Conservation (phyloP, 352 stramenopile genomes). For the Phytophthora meadii region DNA sequence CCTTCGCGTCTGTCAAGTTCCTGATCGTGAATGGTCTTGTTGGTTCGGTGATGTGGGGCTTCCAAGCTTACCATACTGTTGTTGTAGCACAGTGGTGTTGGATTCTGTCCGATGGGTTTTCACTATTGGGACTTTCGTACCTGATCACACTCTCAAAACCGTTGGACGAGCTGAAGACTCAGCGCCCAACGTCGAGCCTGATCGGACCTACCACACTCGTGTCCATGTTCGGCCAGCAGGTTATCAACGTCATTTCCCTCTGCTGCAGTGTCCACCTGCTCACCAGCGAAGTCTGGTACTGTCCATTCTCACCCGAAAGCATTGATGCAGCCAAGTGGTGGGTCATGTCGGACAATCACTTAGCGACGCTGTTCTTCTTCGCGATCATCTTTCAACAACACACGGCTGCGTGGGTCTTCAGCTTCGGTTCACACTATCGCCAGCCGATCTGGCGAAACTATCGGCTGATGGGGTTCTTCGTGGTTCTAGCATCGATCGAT, state of each 20-base stretch:
- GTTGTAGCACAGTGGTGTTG: conserved; percentile 81
- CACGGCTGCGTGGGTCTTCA: conserved; percentile 39
- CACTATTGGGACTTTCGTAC: conserved; percentile 73
- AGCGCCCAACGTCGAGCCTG: conserved; percentile 58
- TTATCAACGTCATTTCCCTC: conserved; percentile 62
- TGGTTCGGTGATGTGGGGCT: conserved; percentile 63
- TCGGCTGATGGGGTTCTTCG: conserved; percentile 41
- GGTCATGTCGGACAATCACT: conserved; percentile 52
- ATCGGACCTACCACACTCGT: conserved; percentile 59
- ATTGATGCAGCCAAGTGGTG: conserved; percentile 54
- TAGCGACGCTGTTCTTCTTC: conserved; percentile 43
- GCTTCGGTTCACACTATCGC: conserved; percentile 55
- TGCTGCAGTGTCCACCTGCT: conserved; percentile 40
- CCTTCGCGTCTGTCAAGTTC: conserved; percentile 89
- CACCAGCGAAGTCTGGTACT: conserved; percentile 47
- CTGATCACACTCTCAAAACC: conserved; percentile 77
- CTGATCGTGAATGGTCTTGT: conserved; percentile 91
- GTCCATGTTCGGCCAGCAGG: conserved; percentile 57
- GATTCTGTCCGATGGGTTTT: conserved; percentile 74
- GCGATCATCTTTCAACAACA: conserved; percentile 43
- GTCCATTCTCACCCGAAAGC: conserved; percentile 46
- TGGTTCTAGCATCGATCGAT: conserved; percentile 26
- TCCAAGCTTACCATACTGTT: conserved; percentile 74
- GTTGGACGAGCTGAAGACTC: conserved; percentile 30
- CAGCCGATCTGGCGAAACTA: conserved; percentile 55